Evolutionary conservation across 768 basidiomycete genomes (phyloP).

Genomic region (Leccinum arenicola): DNA sequence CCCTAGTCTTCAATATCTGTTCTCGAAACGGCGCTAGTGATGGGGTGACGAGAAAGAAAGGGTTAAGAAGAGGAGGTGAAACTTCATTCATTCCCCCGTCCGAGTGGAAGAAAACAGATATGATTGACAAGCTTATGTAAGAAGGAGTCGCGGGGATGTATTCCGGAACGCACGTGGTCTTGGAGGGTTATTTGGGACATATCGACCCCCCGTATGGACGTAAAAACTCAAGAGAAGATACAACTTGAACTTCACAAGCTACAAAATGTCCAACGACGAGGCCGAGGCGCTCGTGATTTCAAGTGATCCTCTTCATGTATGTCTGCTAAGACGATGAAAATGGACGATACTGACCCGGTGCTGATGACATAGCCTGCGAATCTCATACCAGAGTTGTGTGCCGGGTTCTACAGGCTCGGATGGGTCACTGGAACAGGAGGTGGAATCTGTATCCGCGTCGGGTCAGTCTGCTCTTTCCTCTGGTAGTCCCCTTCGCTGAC

Average conservation of each 20-base stretch:
- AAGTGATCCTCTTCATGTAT: constrained; percentile 59
- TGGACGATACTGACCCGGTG: not conserved
- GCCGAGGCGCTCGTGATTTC: constrained; percentile 57
- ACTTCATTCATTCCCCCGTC: not conserved
- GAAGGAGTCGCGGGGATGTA: not conserved
- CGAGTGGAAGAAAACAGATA: too few species aligned
- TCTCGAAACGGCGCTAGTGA: not conserved
- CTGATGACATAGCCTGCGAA: constrained; percentile 69
- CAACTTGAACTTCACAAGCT: not conserved
- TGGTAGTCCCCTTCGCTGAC: not conserved
- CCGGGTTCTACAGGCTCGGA: constrained; percentile 80
- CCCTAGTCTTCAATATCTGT: too few species aligned
- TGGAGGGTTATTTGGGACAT: not conserved
- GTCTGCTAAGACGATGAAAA: constrained; percentile 12
- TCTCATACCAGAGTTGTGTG: constrained; percentile 82
- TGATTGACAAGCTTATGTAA: too few species aligned
- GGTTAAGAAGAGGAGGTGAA: not conserved
- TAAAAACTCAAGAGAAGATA: too few species aligned
- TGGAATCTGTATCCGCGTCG: constrained; percentile 71
- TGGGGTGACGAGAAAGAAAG: not conserved
- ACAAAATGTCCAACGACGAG: constrained; percentile 20
- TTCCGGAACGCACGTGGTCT: not conserved
- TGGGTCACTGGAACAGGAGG: constrained; percentile 93
- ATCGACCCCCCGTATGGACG: not conserved
- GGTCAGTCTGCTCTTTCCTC: constrained; percentile 38